phyloP scores from a whole-genome alignment of 768 basidiomycete genomes.

The Mycena rebaudengoi region DNA sequence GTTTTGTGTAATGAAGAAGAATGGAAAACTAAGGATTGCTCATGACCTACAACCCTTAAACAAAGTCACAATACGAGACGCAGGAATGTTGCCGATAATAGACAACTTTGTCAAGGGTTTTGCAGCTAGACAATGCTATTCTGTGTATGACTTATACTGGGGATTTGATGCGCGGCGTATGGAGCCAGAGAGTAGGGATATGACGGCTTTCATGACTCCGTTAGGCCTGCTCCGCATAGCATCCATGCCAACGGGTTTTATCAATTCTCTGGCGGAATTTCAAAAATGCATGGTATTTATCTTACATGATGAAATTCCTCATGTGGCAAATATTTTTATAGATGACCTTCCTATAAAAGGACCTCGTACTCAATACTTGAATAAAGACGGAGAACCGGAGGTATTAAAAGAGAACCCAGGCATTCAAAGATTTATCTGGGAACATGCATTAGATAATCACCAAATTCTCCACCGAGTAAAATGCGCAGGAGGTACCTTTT shows the following conservation, averaged over 20 bases:
- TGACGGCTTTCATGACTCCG: too few species aligned
- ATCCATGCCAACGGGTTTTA: too few species aligned
- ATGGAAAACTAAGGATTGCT: conserved; percentile 23
- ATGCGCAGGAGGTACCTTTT: conserved; percentile 40
- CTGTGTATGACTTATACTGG: too few species aligned
- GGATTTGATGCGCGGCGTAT: too few species aligned
- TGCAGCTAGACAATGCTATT: too few species aligned
- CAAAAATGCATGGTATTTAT: conserved; percentile 35
- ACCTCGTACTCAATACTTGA: conserved; percentile 31
- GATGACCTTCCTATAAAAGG: conserved; percentile 43
- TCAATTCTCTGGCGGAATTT: conserved; percentile 31
- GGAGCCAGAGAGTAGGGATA: too few species aligned
- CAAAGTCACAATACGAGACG: conserved; percentile 16
- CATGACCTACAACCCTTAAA: conserved; percentile 23
- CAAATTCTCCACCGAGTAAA: conserved; percentile 37
- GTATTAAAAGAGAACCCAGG: conserved; percentile 27
- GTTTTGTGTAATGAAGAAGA: conserved; percentile 25
- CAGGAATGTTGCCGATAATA: conserved; percentile 9
- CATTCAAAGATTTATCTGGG: too few species aligned
- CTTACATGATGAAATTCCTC: conserved; percentile 41
- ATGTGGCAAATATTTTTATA: conserved; percentile 34
- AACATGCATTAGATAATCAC: conserved; percentile 41
- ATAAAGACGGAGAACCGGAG: conserved; percentile 25
- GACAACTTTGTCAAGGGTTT: conserved; percentile 32
- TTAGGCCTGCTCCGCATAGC: too few species aligned